These are phyloP conservation scores for Colletotrichum simmondsii DNA, from an alignment of 2,329 filamentous ascomycete genomes.

Conservation along the genomic window DNA sequence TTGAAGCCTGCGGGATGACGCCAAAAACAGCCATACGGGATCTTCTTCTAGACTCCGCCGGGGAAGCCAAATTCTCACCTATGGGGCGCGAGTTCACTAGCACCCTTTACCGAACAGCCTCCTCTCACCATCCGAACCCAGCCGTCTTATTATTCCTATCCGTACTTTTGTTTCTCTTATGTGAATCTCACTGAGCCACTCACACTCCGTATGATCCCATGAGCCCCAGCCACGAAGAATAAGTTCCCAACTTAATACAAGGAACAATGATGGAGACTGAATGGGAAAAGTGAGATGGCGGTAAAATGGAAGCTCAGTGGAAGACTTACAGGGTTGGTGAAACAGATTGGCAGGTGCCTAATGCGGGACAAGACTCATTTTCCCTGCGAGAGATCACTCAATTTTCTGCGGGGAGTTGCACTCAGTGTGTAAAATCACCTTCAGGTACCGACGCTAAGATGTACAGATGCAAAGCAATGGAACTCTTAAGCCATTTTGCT, in stretches of 20 bases:
- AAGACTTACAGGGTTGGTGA: background rate
- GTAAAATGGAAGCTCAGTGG: background rate
- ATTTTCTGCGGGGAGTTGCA: background rate
- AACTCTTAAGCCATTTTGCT: background rate
- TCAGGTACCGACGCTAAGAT: background rate
- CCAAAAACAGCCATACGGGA: slow-evolving; percentile 10
- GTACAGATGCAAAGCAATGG: background rate
- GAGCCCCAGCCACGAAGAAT: background rate
- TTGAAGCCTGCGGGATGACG: slow-evolving; percentile 8
- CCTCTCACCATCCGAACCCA: background rate
- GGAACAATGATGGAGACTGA: background rate
- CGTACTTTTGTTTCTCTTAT: background rate
- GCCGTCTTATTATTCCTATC: background rate
- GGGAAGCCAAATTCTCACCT: background rate
- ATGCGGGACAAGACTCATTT: background rate
- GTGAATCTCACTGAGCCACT: background rate
- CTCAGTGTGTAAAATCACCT: background rate
- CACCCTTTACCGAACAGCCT: background rate
- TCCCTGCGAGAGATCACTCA: background rate
- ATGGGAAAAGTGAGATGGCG: background rate
- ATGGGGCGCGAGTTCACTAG: background rate
- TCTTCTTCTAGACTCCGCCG: background rate
- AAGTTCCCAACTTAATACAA: background rate
- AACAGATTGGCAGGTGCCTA: slow-evolving; percentile 10
- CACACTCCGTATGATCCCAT: background rate